A percentile compares a stretch with the other conserved stretches of the same genome.
Conservation (phyloP, 768 basidiomycete species). For the Kwoniella sp. region DNA sequence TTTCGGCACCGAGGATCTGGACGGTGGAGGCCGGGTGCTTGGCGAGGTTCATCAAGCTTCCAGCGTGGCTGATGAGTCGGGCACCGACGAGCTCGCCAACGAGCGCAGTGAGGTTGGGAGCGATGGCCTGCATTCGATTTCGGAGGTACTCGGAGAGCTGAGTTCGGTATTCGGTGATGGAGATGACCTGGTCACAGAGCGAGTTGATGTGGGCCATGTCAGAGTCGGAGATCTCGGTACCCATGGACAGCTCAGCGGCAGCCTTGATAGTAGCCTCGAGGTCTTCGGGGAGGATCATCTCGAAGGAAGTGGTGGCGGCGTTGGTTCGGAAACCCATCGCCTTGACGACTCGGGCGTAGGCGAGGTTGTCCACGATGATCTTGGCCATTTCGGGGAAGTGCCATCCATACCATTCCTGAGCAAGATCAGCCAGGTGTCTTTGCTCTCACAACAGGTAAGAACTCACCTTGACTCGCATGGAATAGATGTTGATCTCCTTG, state of each 20-base stretch:
- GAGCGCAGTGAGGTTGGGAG: conserved; percentile 86
- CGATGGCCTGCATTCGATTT: conserved; percentile 97
- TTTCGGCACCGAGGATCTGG: conserved; percentile 55
- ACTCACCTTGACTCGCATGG: conserved; percentile 94
- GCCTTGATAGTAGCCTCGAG: conserved; percentile 90
- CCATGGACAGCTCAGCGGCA: conserved; percentile 98
- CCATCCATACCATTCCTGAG: conserved; percentile 99
- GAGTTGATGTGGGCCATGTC: conserved; percentile 96
- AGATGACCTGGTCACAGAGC: conserved; percentile 96
- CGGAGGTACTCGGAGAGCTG: conserved; percentile 94
- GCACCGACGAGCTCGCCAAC: conserved; percentile 76
- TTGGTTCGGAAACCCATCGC: conserved; percentile 97
- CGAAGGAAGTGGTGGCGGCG: conserved; percentile 77
- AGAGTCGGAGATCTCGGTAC: conserved; percentile 95
- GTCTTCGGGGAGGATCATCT: conserved; percentile 90
- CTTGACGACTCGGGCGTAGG: conserved; percentile 90
- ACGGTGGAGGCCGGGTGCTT: conserved; percentile 56
- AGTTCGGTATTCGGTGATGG: conserved; percentile 87
- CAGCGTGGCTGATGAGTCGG: conserved; percentile 61
- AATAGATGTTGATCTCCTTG: conserved; percentile 99
- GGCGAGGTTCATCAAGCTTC: conserved; percentile 53
- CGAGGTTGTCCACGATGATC: conserved; percentile 93
- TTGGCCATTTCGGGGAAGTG: conserved; percentile 99
- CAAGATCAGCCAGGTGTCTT: neutral
- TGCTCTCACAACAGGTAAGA: neutral